A percentile compares a stretch with the other conserved stretches of the same genome.
Evolutionary conservation across 108 stramenopile species (phyloP).

Genomic region (Nitzschia sp.): DNA sequence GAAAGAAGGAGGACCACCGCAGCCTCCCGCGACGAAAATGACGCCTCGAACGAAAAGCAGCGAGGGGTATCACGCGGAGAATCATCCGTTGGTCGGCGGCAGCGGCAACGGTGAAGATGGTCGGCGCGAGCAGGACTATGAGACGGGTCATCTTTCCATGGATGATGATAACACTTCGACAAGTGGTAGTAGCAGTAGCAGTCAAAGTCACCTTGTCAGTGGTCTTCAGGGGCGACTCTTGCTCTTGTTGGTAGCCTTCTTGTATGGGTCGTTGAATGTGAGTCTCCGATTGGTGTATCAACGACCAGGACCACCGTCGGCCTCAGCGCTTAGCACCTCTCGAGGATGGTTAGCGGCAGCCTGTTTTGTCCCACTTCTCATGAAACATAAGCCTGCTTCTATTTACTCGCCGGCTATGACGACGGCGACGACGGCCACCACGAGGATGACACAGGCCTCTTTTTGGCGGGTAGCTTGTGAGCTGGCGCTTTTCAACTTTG

Average conservation of each 20-base stretch:
- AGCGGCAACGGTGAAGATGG: too few relatives aligned
- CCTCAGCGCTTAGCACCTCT: slow-evolving; percentile 42
- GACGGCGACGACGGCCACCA: background rate
- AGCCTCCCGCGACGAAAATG: too few relatives aligned
- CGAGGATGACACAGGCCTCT: background rate
- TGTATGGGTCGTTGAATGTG: slow-evolving; percentile 62
- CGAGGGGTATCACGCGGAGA: background rate
- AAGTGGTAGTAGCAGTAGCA: background rate
- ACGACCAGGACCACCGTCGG: slow-evolving; percentile 45
- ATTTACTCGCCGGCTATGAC: background rate
- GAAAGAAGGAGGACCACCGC: too few relatives aligned
- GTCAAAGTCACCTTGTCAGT: background rate
- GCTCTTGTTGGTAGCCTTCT: slow-evolving; percentile 50
- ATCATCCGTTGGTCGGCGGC: background rate
- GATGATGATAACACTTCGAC: background rate
- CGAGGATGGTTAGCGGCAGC: slow-evolving; percentile 50
- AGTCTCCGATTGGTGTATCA: slow-evolving; percentile 50
- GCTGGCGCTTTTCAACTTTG: slow-evolving; percentile 64
- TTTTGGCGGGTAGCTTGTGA: slow-evolving; percentile 54
- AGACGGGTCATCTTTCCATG: background rate
- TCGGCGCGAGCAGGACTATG: too few relatives aligned
- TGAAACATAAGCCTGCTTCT: background rate
- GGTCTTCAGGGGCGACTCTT: slow-evolving; percentile 37
- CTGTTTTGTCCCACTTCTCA: slow-evolving; percentile 46
- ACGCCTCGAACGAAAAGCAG: background rate